These are phyloP conservation scores for Apophysomyces trapeziformis DNA, from an alignment of 371 early-diverging fungal species.

Conservation along the genomic window DNA sequence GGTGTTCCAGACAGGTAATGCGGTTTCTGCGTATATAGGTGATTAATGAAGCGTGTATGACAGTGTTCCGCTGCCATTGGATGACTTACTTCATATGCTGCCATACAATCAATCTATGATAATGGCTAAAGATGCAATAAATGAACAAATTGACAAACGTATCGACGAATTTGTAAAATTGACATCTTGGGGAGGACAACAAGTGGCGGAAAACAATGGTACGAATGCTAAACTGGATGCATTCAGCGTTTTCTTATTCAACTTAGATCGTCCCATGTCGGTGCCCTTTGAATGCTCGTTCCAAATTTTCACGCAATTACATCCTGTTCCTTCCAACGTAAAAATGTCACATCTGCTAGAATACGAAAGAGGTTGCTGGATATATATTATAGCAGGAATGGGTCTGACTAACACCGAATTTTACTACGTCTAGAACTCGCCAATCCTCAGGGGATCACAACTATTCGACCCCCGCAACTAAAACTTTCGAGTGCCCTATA, in stretches of 20 bases:
- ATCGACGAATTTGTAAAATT: slow-evolving; percentile 35
- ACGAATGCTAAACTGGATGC: neutral
- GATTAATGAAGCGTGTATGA: neutral
- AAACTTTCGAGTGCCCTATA: slow-evolving; percentile 56
- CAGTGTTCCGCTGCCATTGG: slow-evolving; percentile 40
- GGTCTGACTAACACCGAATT: neutral
- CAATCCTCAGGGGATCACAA: slow-evolving; percentile 60
- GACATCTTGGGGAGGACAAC: slow-evolving; percentile 18
- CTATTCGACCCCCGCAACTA: slow-evolving; percentile 55
- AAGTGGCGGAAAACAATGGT: slow-evolving; percentile 19
- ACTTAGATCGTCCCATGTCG: slow-evolving; percentile 38
- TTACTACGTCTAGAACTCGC: slow-evolving; percentile 33
- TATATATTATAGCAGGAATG: neutral
- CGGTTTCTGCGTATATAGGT: neutral
- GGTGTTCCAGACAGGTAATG: slow-evolving; percentile 59
- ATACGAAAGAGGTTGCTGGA: slow-evolving; percentile 55
- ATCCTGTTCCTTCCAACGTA: slow-evolving; percentile 48
- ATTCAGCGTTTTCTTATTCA: slow-evolving; percentile 8
- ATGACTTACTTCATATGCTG: slow-evolving; percentile 62
- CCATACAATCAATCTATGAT: slow-evolving; percentile 53
- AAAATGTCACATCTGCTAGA: slow-evolving; percentile 53
- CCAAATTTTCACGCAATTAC: slow-evolving; percentile 63
- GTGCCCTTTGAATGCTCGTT: slow-evolving; percentile 56
- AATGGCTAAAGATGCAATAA: slow-evolving; percentile 24
- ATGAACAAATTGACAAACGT: slow-evolving; percentile 40